Evolutionary conservation across 1,284 basidiomycete genomes (phyloP).

Genomic region (Ustilago loliicola): DNA sequence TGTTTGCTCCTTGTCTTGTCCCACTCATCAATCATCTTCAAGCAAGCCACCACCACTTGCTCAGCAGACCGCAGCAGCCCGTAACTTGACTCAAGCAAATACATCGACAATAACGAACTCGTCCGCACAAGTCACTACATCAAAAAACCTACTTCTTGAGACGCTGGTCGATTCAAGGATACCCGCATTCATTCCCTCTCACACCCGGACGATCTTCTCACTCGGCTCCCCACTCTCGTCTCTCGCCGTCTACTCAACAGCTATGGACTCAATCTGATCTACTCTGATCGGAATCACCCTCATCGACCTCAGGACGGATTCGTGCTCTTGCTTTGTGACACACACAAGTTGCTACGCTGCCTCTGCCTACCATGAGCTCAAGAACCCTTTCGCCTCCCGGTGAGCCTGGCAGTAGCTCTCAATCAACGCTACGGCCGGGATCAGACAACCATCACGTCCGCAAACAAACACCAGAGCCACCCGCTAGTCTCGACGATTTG

Average conservation of each 20-base stretch:
- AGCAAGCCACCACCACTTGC: constrained; percentile 9
- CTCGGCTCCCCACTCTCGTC: not conserved
- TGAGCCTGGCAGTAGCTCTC: constrained; percentile 20
- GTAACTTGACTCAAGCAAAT: too few species aligned
- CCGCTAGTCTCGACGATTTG: constrained; percentile 45
- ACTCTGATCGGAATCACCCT: not conserved
- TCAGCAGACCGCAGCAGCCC: too few species aligned
- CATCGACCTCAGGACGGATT: not conserved
- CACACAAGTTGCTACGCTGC: not conserved
- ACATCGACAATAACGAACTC: too few species aligned
- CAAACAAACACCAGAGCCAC: constrained; percentile 45
- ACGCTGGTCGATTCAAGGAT: constrained; percentile 30
- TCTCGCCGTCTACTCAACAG: not conserved
- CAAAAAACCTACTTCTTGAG: constrained; percentile 3
- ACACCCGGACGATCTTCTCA: not conserved
- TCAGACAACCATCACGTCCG: constrained; percentile 11
- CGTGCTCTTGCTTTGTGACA: too few species aligned
- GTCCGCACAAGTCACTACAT: too few species aligned
- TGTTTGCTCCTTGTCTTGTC: too few species aligned
- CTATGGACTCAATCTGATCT: not conserved
- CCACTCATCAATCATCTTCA: too few species aligned
- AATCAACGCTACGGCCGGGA: constrained; percentile 14
- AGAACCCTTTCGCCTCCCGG: constrained; percentile 11
- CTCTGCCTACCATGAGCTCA: constrained; percentile 19
- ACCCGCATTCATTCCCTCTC: constrained; percentile 2